phyloP scores from a whole-genome alignment of 257 asterid genomes.

The Craterostigma plantagineum region DNA sequence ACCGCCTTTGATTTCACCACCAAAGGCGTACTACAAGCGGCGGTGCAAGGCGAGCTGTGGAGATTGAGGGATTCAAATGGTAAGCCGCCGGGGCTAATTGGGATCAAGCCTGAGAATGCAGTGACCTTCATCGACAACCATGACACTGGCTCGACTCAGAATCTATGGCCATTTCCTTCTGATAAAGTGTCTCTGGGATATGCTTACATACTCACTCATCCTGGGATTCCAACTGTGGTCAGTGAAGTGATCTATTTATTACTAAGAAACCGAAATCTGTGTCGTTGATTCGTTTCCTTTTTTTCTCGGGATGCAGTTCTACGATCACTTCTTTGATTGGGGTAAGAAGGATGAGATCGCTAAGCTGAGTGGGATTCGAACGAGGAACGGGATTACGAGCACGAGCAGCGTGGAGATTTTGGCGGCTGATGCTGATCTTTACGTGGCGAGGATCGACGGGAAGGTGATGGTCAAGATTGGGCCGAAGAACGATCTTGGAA shows the following conservation, averaged over 20 bases:
- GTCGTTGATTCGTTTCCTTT: neutral
- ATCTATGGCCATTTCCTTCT: constrained; percentile 51
- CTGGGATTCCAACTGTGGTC: constrained; percentile 67
- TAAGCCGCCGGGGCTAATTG: constrained; percentile 75
- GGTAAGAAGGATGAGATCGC: constrained; percentile 45
- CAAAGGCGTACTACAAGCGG: constrained; percentile 59
- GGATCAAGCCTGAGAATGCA: constrained; percentile 42
- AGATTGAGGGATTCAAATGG: constrained; percentile 46
- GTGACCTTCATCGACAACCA: constrained; percentile 81
- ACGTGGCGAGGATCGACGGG: constrained; percentile 49
- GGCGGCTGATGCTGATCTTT: constrained; percentile 59
- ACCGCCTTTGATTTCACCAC: constrained; percentile 76
- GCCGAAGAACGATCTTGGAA: constrained; percentile 38
- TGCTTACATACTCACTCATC: constrained; percentile 80
- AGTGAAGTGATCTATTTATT: neutral
- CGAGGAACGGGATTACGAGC: constrained; percentile 31
- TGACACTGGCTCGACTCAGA: constrained; percentile 68
- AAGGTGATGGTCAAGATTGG: constrained; percentile 57
- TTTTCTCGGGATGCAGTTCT: constrained; percentile 32
- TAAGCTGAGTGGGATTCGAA: constrained; percentile 23
- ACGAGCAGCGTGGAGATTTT: constrained; percentile 48
- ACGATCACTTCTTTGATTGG: constrained; percentile 72
- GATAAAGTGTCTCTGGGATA: constrained; percentile 68
- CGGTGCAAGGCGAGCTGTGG: constrained; percentile 63
- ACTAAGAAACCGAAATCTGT: neutral